These are phyloP conservation scores for Monotropa hypopitys DNA, from an alignment of 179 eudicot species.

Conservation along the genomic window DNA sequence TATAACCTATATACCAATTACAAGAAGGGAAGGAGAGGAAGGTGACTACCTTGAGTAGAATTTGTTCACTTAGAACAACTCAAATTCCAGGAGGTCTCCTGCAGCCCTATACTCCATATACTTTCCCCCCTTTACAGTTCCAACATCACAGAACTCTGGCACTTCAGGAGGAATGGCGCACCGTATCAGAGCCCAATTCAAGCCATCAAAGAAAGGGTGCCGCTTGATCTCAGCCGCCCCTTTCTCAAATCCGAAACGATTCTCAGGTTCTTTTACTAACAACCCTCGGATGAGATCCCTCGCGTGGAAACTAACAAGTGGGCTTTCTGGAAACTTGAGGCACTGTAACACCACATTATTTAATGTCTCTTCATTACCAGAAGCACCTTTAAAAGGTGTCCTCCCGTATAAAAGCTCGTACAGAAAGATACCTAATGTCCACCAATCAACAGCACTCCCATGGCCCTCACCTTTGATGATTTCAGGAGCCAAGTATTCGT, in stretches of 20 bases:
- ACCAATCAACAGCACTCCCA: slow-evolving; percentile 48
- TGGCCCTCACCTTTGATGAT: slow-evolving; percentile 50
- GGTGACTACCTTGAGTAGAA: neutral
- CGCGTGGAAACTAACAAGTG: slow-evolving; percentile 22
- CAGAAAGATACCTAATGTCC: slow-evolving; percentile 34
- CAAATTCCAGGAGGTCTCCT: slow-evolving; percentile 52
- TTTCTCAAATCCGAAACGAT: slow-evolving; percentile 18
- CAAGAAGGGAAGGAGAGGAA: neutral
- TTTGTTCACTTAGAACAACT: slow-evolving; percentile 38
- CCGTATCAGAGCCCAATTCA: slow-evolving; percentile 15
- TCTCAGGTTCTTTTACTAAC: slow-evolving; percentile 24
- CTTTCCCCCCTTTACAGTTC: slow-evolving; percentile 7
- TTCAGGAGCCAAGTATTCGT: slow-evolving; percentile 53
- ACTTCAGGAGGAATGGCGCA: slow-evolving; percentile 12
- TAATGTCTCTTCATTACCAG: too few species aligned
- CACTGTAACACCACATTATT: too few species aligned
- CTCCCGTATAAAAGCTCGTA: slow-evolving; percentile 28
- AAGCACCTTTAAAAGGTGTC: slow-evolving; percentile 26
- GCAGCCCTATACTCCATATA: slow-evolving; percentile 30
- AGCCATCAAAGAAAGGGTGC: slow-evolving; percentile 21
- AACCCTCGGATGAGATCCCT: slow-evolving; percentile 24
- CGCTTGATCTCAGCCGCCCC: slow-evolving; percentile 27
- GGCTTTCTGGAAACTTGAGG: slow-evolving; percentile 22
- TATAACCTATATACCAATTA: neutral
- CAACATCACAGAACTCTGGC: slow-evolving; percentile 9